Evolutionary conservation across 2,329 filamentous ascomycete genomes (phyloP).

Genomic region (Colletotrichum sp.): DNA sequence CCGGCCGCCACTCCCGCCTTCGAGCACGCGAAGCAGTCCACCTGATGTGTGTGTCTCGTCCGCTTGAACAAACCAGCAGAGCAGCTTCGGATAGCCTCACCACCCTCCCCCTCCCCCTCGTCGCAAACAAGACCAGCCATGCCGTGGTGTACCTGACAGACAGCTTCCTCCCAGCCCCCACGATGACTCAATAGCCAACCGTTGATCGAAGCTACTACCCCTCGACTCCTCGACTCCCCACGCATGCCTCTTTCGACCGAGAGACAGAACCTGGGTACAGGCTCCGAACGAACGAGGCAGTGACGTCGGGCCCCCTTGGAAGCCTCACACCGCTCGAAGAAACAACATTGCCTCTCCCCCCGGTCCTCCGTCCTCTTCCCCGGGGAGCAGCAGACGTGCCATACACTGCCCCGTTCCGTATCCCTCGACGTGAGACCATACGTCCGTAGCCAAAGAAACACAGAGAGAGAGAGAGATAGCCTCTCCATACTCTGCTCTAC

Average conservation of each 20-base stretch:
- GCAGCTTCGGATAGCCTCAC: neutral
- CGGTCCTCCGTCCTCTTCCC: neutral
- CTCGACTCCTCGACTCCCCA: neutral
- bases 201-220: neutral
- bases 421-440: neutral
- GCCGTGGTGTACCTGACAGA: neutral
- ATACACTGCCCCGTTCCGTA: neutral
- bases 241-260: neutral
- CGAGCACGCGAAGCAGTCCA: neutral
- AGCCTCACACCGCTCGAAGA: neutral
- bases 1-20: conserved; percentile 13
- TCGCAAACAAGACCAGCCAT: neutral
- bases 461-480: neutral
- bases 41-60: neutral
- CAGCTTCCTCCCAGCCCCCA: neutral
- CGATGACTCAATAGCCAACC: neutral
- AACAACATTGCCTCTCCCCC: neutral
- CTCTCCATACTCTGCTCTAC: neutral
- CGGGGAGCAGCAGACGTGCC: neutral
- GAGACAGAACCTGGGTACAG: neutral
- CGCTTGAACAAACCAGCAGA: neutral
- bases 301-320: neutral
- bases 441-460: neutral
- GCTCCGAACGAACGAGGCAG: neutral
- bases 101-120: neutral